Base-by-base conservation (phyloP, 2,329 filamentous ascomycete species). In the Colletotrichum gigasporum region DNA sequence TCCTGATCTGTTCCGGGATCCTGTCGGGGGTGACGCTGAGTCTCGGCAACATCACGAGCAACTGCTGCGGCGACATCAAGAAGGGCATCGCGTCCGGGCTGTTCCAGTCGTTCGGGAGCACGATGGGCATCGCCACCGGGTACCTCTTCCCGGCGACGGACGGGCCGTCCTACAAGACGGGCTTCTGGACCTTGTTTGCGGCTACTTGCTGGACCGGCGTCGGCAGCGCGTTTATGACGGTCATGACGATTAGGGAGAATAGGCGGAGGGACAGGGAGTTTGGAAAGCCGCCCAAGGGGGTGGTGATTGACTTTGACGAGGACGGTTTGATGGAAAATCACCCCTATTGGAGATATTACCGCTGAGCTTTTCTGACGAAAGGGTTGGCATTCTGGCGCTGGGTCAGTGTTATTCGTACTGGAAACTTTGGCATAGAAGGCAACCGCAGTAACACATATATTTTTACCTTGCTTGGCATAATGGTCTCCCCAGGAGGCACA, bases 231-330 rank as follows among this genome's bases (percentile, higher is more conserved):
- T 60, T 63, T 11, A 51, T 63, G 39, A 69, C 68, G 3, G 6
- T 69, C 10, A 47, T 67, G 22, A 66, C 56, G 3, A n/a, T 59
- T 7, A 54, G 22, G 12, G 63, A 70, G 16, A 70, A 70, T 41
- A 58, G 39, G 12, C 44, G 51, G 41, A 57, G 68, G 10, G 60
- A 74, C n/a, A 39, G 39, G n/a, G 32, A 60, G n/a, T 60, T 30
- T 9, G 61, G 61, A 22, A 63, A 41, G 2, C 55, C 61, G 1
- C 61, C 61, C 9, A 14, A 47, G 12, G 55, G 34, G 11, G n/a
- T 60, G 1, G 55, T 63, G 1, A 53, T 60, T 18, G 61, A 63
- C 14, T 63, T 52, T 18, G 61, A 63, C 1, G 61, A 63, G 20
- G 55, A 42, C 9, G 61, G 61, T 1, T 55, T 60, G 34, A 60